Evolutionary conservation across 2,329 filamentous ascomycete species (phyloP).

Genomic region (Fusarium compactum): DNA sequence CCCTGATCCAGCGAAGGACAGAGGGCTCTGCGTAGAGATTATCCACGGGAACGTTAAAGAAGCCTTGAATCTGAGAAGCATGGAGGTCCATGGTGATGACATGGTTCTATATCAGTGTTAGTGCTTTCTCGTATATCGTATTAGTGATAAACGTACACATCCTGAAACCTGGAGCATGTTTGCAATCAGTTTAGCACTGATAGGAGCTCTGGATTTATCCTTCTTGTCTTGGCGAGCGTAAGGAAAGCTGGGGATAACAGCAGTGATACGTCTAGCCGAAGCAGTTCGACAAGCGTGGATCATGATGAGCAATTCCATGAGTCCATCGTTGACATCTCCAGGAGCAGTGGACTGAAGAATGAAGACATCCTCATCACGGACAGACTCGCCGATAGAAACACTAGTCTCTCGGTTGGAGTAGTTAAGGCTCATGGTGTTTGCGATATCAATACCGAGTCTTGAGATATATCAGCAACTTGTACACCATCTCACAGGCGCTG

Average conservation of each 20-base stretch:
- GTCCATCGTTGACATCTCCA: constrained; percentile 95
- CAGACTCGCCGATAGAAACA: constrained; percentile 95
- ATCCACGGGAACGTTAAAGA: constrained; percentile 84
- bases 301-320: constrained; percentile 99
- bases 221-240: constrained; percentile 99
- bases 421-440: constrained; percentile 83
- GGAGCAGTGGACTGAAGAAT: constrained; percentile 95
- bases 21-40: constrained; percentile 95
- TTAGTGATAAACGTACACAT: constrained; percentile 61
- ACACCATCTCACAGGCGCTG: constrained; percentile 3
- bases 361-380: constrained; percentile 98
- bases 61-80: constrained; percentile 93
- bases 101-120: constrained; percentile 52
- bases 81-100: constrained; percentile 97
- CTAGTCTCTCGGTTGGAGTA: constrained; percentile 90
- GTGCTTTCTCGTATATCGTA: constrained; percentile 7
- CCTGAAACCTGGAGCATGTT: constrained; percentile 98
- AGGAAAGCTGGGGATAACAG: constrained; percentile 94
- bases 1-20: constrained; percentile 89
- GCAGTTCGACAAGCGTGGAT: constrained; percentile 86
- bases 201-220: constrained; percentile 92
- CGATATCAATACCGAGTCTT: constrained; percentile 81
- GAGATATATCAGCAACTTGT: constrained; percentile 45
- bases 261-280: constrained; percentile 88
- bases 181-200: constrained; percentile 93